These are phyloP conservation scores for Daldinia eschscholtzii DNA, from an alignment of 2,329 filamentous ascomycete genomes.

Conservation along the genomic window DNA sequence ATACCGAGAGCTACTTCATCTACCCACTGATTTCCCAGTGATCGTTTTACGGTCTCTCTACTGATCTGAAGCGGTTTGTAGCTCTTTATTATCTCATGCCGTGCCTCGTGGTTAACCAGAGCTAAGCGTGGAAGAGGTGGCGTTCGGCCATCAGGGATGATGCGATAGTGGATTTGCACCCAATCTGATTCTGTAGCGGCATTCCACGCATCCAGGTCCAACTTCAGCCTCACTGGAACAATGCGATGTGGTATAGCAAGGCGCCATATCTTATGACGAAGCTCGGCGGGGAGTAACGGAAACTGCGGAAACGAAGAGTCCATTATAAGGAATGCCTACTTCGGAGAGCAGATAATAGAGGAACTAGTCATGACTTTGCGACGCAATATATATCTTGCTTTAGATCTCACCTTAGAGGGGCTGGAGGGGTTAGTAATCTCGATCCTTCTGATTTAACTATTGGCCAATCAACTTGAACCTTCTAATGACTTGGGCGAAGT, in stretches of 20 bases:
- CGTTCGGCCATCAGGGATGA: slow-evolving; percentile 16
- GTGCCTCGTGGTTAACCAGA: slow-evolving; percentile 33
- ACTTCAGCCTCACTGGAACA: slow-evolving; percentile 26
- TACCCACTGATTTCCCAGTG: not conserved
- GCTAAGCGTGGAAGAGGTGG: slow-evolving; percentile 16
- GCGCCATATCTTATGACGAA: slow-evolving; percentile 37
- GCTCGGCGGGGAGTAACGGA: slow-evolving; percentile 27
- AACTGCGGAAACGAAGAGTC: slow-evolving; percentile 36
- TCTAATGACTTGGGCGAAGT: not conserved
- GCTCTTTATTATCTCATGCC: slow-evolving; percentile 20
- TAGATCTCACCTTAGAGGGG: slow-evolving; percentile 6
- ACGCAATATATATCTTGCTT: slow-evolving; percentile 8
- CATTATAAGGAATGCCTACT: slow-evolving; percentile 11
- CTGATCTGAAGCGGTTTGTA: slow-evolving; percentile 25
- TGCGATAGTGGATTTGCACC: slow-evolving; percentile 26
- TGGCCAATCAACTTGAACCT: slow-evolving; percentile 7
- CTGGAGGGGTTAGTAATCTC: slow-evolving; percentile 9
- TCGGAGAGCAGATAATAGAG: not conserved
- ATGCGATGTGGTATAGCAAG: slow-evolving; percentile 23
- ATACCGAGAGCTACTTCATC: slow-evolving; percentile 14
- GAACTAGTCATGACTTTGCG: not conserved
- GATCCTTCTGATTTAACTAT: slow-evolving; percentile 1
- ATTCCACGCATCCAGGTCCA: slow-evolving; percentile 36
- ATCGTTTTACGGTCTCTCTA: slow-evolving; percentile 5
- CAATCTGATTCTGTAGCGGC: slow-evolving; percentile 26